Evolutionary conservation across 2,329 filamentous ascomycete genomes (phyloP).

Genomic region (Rhytidhysteron rufulum): DNA sequence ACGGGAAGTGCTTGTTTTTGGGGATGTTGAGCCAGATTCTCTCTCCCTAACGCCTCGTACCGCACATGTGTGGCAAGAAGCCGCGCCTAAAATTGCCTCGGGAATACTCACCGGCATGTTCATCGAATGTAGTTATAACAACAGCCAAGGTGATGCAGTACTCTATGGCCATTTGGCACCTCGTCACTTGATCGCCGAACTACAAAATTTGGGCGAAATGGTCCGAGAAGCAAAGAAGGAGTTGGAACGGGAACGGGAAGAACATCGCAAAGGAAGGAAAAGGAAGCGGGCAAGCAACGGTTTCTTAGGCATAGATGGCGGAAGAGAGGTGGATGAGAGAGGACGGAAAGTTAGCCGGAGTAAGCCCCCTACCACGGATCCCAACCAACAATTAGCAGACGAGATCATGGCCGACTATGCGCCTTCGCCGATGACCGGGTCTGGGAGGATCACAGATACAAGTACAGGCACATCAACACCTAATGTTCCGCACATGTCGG

Average conservation of each 20-base stretch:
- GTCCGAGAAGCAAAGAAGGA: conserved; percentile 53
- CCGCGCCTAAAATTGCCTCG: conserved; percentile 74
- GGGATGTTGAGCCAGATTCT: conserved; percentile 90
- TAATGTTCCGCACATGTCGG: background rate
- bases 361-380: conserved; percentile 9
- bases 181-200: conserved; percentile 73
- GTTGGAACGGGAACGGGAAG: conserved; percentile 29
- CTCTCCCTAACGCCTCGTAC: conserved; percentile 80
- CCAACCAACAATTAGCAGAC: conserved; percentile 7
- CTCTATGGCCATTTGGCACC: conserved; percentile 90
- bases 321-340: conserved; percentile 6
- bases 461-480: conserved; percentile 20
- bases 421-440: conserved; percentile 10
- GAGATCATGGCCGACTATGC: conserved; percentile 26
- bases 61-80: conserved; percentile 78
- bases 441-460: conserved; percentile 3
- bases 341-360: conserved; percentile 11
- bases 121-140: conserved; percentile 92
- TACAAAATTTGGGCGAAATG: conserved; percentile 66
- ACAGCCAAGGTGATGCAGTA: conserved; percentile 69
- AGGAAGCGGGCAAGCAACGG: conserved; percentile 57
- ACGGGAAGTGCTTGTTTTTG: conserved; percentile 82
- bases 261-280: conserved; percentile 50
- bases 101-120: conserved; percentile 77
- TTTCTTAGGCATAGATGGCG: conserved; percentile 11